phyloP scores from a whole-genome alignment of 176 grass and related monocot genomes.

The Triticum urartu region DNA sequence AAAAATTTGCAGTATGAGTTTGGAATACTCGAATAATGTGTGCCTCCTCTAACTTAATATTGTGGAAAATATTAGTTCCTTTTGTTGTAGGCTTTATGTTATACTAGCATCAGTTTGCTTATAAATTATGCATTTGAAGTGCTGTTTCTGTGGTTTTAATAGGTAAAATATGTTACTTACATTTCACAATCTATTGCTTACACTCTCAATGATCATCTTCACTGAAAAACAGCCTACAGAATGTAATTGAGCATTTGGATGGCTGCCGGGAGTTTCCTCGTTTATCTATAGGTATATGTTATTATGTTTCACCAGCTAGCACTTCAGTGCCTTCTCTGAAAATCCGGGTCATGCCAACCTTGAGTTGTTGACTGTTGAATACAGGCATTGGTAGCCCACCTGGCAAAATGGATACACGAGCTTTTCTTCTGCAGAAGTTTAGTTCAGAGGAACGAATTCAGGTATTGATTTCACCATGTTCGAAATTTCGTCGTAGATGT shows the following conservation, averaged over 20 bases:
- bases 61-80: constrained; percentile 12
- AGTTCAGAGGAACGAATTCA: constrained; percentile 74
- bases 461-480: constrained; percentile 51
- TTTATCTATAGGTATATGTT: constrained; percentile 71
- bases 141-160: neutral
- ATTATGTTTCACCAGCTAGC: constrained; percentile 30
- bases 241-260: constrained; percentile 76
- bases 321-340: constrained; percentile 26
- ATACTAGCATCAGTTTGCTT: constrained; percentile 6
- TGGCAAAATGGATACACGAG: constrained; percentile 81
- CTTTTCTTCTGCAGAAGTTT: constrained; percentile 92
- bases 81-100: neutral
- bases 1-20: neutral
- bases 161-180: neutral
- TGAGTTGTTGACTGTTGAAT: constrained; percentile 32
- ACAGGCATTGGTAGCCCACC: constrained; percentile 94
- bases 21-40: neutral
- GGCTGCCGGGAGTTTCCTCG: constrained; percentile 68
- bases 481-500: constrained; percentile 15
- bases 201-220: constrained; percentile 13
- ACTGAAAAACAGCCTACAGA: constrained; percentile 57
- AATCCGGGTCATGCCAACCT: neutral
- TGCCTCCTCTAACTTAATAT: neutral
- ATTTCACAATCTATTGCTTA: constrained; percentile 21
- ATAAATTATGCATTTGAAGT: constrained; percentile 1